Evolutionary conservation across 2,329 filamentous ascomycete genomes (phyloP), one percentile per base, ranked within the genome.

Genomic region (Nectriaceae sp.): DNA sequence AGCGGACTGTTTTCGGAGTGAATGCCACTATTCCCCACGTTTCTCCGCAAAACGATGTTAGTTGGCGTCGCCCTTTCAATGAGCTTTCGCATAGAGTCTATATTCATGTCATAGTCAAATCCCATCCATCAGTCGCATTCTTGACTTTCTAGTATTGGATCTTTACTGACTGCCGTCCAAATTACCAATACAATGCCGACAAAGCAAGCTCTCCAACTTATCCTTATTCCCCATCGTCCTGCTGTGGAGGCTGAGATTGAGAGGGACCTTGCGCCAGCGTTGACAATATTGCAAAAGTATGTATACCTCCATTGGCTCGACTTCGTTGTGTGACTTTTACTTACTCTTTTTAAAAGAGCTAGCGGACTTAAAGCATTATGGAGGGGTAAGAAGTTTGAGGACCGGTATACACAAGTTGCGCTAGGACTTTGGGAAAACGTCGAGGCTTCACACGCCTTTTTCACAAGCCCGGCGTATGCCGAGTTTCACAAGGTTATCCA

Each of bases 361-460:
- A 5, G 42, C 3, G 47, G 47, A 19, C 42, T 49, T 18, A 15
- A 41, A 24, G 42, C 36, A 5, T 20, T 38, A 4, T 49, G 47
- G 47, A 40, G 47, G 21, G 47, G 47, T 11, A 33, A 35, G 18
- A 49, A 46, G 35, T 42, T 46, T 26, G 47, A 49, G 33, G 42
- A 49, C 21, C 42, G 47, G 8, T 46, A 49, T 29, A 49, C 47
- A 21, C 22, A 46, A 21, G 42, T 49, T 4, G 20, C 31, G 8
- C 36, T 49, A 4, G 29, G 20, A 11, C 47, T 45, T 15, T 49
- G 47, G 47, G 36, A 40, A 20, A 35, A 49, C 42, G 19, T 49
- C 3, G 37, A 40, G 35, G 22, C 42, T 20, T 46, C 42, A 11
- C 47, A 46, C 21, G 38, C 15, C 26, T 49, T 49, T 35, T 49